Evolutionary conservation across 1,284 basidiomycete genomes (phyloP).

Genomic region (Boletellus deceptivus): DNA sequence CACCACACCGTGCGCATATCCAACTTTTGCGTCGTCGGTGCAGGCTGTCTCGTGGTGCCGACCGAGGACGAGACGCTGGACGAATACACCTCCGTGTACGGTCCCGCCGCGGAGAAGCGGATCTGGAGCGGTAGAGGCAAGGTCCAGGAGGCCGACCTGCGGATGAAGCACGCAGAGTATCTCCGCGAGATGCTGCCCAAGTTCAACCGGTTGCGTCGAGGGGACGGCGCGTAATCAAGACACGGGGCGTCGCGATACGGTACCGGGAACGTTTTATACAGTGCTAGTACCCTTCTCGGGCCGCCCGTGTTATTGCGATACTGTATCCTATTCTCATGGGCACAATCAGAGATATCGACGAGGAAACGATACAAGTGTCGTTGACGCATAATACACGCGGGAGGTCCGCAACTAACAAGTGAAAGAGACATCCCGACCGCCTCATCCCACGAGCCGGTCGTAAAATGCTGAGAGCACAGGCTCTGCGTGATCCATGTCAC

Average conservation of each 20-base stretch:
- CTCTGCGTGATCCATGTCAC: slow-evolving; percentile 19
- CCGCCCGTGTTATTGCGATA: no score
- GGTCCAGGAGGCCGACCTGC: slow-evolving; percentile 78
- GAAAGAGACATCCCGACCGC: not conserved
- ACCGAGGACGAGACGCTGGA: slow-evolving; percentile 75
- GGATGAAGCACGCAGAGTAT: slow-evolving; percentile 88
- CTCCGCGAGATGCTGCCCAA: slow-evolving; percentile 87
- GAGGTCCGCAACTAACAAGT: not conserved
- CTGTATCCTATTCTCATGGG: no score
- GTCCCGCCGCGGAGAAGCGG: slow-evolving; percentile 67
- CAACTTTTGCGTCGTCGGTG: slow-evolving; percentile 80
- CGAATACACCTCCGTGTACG: slow-evolving; percentile 86
- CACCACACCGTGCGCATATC: slow-evolving; percentile 77
- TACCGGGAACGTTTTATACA: no score
- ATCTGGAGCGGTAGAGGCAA: slow-evolving; percentile 86
- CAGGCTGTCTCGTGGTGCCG: slow-evolving; percentile 72
- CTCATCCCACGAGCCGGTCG: slow-evolving; percentile 13
- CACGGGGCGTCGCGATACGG: not conserved
- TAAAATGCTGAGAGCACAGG: slow-evolving; percentile 20
- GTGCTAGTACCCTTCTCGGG: no score
- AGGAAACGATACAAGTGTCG: not conserved
- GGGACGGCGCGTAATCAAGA: slow-evolving; percentile 46
- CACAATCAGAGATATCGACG: no score
- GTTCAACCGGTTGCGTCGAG: slow-evolving; percentile 71
- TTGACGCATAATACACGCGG: not conserved